Evolutionary conservation across 108 stramenopile genomes (phyloP).

Genomic region (Cyclotella kingstonii): DNA sequence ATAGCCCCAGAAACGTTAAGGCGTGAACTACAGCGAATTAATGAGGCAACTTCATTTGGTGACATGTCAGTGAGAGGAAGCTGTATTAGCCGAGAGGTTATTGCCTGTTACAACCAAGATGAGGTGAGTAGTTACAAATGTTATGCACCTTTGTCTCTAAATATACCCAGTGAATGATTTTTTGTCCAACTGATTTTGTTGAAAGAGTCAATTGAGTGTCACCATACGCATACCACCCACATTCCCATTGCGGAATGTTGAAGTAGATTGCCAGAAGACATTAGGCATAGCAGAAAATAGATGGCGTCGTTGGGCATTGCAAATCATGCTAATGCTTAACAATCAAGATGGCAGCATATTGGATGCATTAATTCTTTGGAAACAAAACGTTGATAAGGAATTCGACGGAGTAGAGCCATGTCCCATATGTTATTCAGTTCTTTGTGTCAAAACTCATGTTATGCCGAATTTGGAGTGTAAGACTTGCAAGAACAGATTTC

Average conservation of each 20-base stretch:
- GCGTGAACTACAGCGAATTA: slow-evolving; percentile 64
- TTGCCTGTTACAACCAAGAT: slow-evolving; percentile 81
- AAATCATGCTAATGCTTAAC: slow-evolving; percentile 82
- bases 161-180: not conserved
- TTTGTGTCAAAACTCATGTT: slow-evolving; percentile 86
- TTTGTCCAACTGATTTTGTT: too few species aligned
- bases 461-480: slow-evolving; percentile 86
- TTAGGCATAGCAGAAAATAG: slow-evolving; percentile 70
- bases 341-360: slow-evolving; percentile 80
- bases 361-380: slow-evolving; percentile 95
- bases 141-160: not conserved
- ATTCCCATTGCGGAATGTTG: slow-evolving; percentile 79
- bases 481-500: slow-evolving; percentile 89
- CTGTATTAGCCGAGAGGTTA: slow-evolving; percentile 66
- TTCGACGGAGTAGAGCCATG: slow-evolving; percentile 99
- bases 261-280: slow-evolving; percentile 82
- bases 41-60: slow-evolving; percentile 57
- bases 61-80: slow-evolving; percentile 80
- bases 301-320: slow-evolving; percentile 79
- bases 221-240: slow-evolving; percentile 64
- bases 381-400: slow-evolving; percentile 95
- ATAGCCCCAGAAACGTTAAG: slow-evolving; percentile 72
- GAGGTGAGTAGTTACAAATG: slow-evolving; percentile 47
- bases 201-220: slow-evolving; percentile 74
- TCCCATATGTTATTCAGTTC: slow-evolving; percentile 95